phyloP scores from a whole-genome alignment of 2,329 filamentous ascomycete species.

The Ceratocystis diversiconidia region DNA sequence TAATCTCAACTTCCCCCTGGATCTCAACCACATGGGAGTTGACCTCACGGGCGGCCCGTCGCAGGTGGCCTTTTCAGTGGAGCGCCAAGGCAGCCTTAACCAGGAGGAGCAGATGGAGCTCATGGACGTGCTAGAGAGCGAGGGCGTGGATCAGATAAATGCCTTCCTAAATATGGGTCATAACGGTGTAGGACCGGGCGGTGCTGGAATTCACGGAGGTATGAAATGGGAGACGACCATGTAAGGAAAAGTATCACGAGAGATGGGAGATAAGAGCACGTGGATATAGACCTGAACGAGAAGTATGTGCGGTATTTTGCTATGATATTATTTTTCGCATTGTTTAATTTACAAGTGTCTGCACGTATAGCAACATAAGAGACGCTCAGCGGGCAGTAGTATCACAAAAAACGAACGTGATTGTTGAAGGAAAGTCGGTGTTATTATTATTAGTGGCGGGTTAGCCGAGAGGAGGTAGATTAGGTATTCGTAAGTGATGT shows the following conservation, averaged over 20 bases:
- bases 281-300: not conserved
- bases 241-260: not conserved
- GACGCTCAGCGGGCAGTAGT: too few species aligned
- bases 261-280: not conserved
- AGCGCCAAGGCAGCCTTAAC: conserved; percentile 54
- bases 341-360: too few species aligned
- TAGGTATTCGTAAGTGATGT: too few species aligned
- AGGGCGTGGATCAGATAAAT: conserved; percentile 49
- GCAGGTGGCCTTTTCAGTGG: conserved; percentile 28
- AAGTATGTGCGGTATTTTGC: not conserved
- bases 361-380: too few species aligned
- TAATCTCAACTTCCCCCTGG: conserved; percentile 23
- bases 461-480: too few species aligned
- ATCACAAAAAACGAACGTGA: too few species aligned
- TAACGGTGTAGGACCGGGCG: conserved; percentile 19
- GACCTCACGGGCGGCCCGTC: conserved; percentile 18
- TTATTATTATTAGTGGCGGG: too few species aligned
- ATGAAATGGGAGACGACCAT: conserved; percentile 16
- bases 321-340: too few species aligned
- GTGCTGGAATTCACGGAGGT: conserved; percentile 15
- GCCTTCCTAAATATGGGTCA: conserved; percentile 36
- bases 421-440: too few species aligned
- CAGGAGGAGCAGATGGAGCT: conserved; percentile 72
- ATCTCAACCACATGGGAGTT: conserved; percentile 22
- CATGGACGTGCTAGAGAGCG: conserved; percentile 63